Conservation (phyloP, 129 eudicot genomes). For the Chrysanthemum seticuspe region DNA sequence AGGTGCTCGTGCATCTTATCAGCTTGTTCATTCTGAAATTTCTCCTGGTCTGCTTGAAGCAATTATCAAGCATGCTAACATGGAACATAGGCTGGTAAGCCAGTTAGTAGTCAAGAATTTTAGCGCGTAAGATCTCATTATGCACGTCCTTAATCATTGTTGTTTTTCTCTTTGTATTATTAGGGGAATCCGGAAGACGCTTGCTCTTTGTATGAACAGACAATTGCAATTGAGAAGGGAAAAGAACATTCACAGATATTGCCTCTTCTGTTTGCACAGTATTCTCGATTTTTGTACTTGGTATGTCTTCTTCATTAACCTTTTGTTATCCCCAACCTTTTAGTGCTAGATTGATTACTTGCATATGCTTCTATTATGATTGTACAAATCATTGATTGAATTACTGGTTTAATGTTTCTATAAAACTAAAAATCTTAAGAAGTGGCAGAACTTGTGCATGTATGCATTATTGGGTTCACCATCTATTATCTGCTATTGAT, state of each 20-base stretch:
- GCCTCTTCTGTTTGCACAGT: conserved; percentile 83
- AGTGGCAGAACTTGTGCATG: background rate
- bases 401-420: conserved; percentile 4
- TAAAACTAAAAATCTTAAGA: background rate
- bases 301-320: conserved; percentile 37
- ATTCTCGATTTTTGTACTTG: conserved; percentile 79
- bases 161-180: conserved; percentile 13
- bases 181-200: conserved; percentile 93
- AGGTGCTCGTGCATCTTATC: conserved; percentile 94
- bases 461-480: background rate
- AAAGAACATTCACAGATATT: conserved; percentile 93
- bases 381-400: background rate
- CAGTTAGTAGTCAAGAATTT: conserved; percentile 16
- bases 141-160: conserved; percentile 5
- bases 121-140: background rate
- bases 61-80: conserved; percentile 89
- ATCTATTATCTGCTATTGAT: background rate
- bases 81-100: conserved; percentile 92
- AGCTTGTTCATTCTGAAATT: conserved; percentile 87
- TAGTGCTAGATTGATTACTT: background rate
- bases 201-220: conserved; percentile 84
- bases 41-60: conserved; percentile 98
- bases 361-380: background rate
- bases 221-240: conserved; percentile 93
- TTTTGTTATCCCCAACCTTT: background rate